phyloP scores from a whole-genome alignment of 2,329 filamentous ascomycete genomes.

The Herpomyces periplanetae region DNA sequence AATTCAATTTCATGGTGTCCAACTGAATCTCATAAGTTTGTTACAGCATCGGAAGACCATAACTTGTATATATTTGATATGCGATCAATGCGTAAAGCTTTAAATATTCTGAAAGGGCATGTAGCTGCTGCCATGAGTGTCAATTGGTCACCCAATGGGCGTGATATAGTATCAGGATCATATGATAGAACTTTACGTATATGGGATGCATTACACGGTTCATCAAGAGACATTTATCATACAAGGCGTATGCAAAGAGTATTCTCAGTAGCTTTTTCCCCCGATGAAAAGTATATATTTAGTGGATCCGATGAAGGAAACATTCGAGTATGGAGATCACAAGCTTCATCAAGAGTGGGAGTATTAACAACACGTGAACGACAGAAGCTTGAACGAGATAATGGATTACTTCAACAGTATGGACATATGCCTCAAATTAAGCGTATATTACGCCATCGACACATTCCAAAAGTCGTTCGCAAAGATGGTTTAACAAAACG shows the following conservation, averaged over 20 bases:
- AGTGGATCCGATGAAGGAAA: conserved; percentile 83
- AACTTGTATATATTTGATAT: conserved; percentile 80
- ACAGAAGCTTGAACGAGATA: conserved; percentile 65
- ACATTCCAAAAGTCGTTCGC: conserved; percentile 69
- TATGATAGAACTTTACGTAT: conserved; percentile 61
- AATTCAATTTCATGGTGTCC: conserved; percentile 76
- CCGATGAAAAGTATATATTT: conserved; percentile 58
- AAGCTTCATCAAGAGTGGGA: conserved; percentile 43
- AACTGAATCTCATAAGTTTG: conserved; percentile 85
- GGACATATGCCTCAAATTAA: conserved; percentile 84
- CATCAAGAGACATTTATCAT: conserved; percentile 74
- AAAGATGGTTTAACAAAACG: conserved; percentile 81
- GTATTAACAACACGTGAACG: conserved; percentile 52
- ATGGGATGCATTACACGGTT: conserved; percentile 39
- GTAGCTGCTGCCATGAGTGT: conserved; percentile 83
- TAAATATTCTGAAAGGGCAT: conserved; percentile 66
- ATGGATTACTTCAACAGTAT: conserved; percentile 42
- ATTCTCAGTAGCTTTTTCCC: conserved; percentile 45
- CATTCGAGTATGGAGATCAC: conserved; percentile 49
- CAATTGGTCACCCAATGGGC: conserved; percentile 69
- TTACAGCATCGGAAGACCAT: conserved; percentile 71
- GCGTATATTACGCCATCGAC: conserved; percentile 58
- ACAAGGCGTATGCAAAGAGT: conserved; percentile 93
- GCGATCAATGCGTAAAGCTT: conserved; percentile 45
- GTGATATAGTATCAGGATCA: conserved; percentile 60